Evolutionary conservation across 2,329 filamentous ascomycete species (phyloP).

Genomic region (Byssothecium circinans): DNA sequence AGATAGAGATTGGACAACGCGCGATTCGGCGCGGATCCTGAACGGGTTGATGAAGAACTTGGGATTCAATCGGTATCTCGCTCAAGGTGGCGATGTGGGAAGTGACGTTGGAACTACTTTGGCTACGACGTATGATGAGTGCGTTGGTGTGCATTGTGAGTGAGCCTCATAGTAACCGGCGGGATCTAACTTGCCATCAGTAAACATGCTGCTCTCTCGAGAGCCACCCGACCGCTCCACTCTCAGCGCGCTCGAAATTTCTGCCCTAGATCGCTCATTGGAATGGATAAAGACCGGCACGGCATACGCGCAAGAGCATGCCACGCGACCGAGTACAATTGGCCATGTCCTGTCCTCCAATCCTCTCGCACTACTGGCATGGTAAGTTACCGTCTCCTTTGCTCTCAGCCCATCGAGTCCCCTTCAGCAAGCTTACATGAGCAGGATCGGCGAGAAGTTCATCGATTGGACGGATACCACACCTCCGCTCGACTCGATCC

Average conservation of each 20-base stretch:
- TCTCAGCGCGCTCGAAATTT: conserved; percentile 21
- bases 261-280: conserved; percentile 10
- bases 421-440: conserved; percentile 2
- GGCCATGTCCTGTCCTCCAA: conserved; percentile 57
- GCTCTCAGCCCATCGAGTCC: background rate
- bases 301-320: conserved; percentile 59
- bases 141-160: conserved; percentile 48
- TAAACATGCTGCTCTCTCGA: conserved; percentile 26
- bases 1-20: conserved; percentile 48
- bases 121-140: conserved; percentile 46
- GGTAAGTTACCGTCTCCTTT: conserved; percentile 33
- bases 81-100: conserved; percentile 62
- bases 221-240: conserved; percentile 18
- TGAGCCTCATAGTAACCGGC: no score
- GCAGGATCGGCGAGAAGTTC: conserved; percentile 60
- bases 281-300: conserved; percentile 47
- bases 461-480: conserved; percentile 56
- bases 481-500: conserved; percentile 47
- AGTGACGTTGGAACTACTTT: conserved; percentile 49
- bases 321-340: conserved; percentile 59
- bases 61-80: conserved; percentile 59
- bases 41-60: conserved; percentile 58
- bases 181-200: no score
- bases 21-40: conserved; percentile 50
- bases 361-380: conserved; percentile 61